Conservation (phyloP, 2,329 filamentous ascomycete species). For the Aspergillus awamori region DNA sequence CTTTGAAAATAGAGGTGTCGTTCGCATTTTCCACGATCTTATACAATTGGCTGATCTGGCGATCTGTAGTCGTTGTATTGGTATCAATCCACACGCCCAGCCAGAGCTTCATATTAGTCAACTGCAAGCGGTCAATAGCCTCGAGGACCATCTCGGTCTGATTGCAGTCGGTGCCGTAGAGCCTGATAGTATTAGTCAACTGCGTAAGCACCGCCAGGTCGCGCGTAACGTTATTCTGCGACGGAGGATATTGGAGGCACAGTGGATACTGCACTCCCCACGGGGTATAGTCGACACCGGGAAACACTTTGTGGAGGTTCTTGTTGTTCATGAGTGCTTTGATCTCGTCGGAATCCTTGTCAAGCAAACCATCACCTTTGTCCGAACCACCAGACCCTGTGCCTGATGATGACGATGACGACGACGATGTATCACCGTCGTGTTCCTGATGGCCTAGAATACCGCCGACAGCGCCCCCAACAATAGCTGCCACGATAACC, state of each 20-base stretch:
- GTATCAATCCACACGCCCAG: conserved; percentile 89
- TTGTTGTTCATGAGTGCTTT: conserved; percentile 77
- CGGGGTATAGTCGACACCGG: conserved; percentile 93
- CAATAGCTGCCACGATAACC: conserved; percentile 69
- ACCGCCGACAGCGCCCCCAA: conserved; percentile 74
- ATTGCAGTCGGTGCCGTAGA: conserved; percentile 97
- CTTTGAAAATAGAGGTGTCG: conserved; percentile 56
- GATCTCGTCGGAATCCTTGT: conserved; percentile 76
- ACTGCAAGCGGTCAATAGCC: conserved; percentile 71
- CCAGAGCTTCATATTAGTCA: conserved; percentile 84
- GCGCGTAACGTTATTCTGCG: conserved; percentile 91
- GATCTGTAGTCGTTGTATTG: conserved; percentile 78
- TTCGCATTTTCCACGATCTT: conserved; percentile 66
- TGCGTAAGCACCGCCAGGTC: conserved; percentile 89
- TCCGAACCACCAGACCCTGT: conserved; percentile 59
- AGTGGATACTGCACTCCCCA: conserved; percentile 87
- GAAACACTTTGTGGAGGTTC: conserved; percentile 88
- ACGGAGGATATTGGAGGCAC: conserved; percentile 75
- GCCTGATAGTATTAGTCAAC: conserved; percentile 80
- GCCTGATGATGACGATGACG: conserved; percentile 32
- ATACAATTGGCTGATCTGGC: conserved; percentile 85
- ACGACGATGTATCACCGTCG: conserved; percentile 34
- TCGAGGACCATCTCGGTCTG: conserved; percentile 93
- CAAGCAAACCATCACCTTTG: conserved; percentile 67
- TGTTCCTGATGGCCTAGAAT: conserved; percentile 61